These are phyloP conservation scores for Ogataea pignaliae DNA, from an alignment of 805 yeast genomes.

Conservation along the genomic window DNA sequence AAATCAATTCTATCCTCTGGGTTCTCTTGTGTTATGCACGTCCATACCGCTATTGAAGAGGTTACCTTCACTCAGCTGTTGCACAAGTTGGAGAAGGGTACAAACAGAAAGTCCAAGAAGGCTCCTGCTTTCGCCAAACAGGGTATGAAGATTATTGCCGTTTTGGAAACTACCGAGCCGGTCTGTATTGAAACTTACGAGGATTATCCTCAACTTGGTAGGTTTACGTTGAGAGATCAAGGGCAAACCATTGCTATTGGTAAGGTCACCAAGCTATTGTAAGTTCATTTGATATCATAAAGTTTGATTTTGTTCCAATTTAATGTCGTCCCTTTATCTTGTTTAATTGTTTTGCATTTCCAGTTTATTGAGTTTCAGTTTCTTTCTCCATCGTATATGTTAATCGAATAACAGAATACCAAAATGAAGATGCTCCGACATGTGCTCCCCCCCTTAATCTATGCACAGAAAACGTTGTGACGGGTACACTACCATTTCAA, in stretches of 20 bases:
- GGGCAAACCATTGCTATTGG: constrained; percentile 98
- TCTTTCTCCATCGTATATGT: too few species aligned
- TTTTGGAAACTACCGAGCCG: constrained; percentile 78
- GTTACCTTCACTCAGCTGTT: constrained; percentile 74
- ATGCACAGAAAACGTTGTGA: too few species aligned
- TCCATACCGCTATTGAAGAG: constrained; percentile 97
- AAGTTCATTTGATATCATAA: constrained; percentile 12
- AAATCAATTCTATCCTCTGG: constrained; percentile 93
- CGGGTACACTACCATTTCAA: too few species aligned
- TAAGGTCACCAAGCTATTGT: constrained; percentile 85
- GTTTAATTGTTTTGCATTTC: background rate
- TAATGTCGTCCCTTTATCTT: background rate
- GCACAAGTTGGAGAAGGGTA: constrained; percentile 94
- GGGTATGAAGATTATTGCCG: constrained; percentile 97
- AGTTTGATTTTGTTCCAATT: background rate
- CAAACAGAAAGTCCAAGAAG: constrained; percentile 92
- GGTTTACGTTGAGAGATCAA: constrained; percentile 98
- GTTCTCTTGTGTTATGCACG: constrained; percentile 96
- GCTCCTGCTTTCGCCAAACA: constrained; percentile 98
- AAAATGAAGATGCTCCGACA: too few species aligned
- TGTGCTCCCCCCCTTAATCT: too few species aligned
- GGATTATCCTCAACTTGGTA: constrained; percentile 93
- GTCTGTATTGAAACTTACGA: constrained; percentile 91
- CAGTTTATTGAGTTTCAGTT: too few species aligned
- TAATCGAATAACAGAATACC: too few species aligned